These are phyloP conservation scores for Eutreptiella sp. DNA, from an alignment of 208 protist genomes.

Conservation along the genomic window DNA sequence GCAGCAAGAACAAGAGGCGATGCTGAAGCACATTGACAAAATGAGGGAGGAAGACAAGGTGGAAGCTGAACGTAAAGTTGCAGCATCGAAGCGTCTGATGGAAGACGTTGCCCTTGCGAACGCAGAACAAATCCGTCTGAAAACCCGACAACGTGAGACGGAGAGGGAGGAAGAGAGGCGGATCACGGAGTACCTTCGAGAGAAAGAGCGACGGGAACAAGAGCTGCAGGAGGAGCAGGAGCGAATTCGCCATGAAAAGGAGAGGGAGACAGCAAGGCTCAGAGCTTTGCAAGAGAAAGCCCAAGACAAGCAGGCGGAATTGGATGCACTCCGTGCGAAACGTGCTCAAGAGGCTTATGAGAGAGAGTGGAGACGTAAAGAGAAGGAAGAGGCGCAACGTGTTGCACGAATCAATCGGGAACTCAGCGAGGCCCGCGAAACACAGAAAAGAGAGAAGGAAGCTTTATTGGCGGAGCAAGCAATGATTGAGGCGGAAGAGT, in stretches of 20 bases:
- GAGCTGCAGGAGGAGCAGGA: conserved; percentile 71
- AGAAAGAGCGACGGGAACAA: conserved; percentile 74
- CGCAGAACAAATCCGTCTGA: conserved; percentile 81
- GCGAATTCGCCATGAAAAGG: conserved; percentile 67
- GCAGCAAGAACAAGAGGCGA: conserved; percentile 83
- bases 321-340: conserved; percentile 78
- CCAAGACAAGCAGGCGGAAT: conserved; percentile 77
- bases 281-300: conserved; percentile 73
- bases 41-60: conserved; percentile 74
- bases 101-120: conserved; percentile 83
- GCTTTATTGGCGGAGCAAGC: conserved; percentile 49
- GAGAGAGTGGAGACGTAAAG: conserved; percentile 66
- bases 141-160: conserved; percentile 62
- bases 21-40: conserved; percentile 72
- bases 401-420: conserved; percentile 58
- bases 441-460: conserved; percentile 71
- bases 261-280: conserved; percentile 74
- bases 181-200: conserved; percentile 71
- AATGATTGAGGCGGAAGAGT: conserved; percentile 61
- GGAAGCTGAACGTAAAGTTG: conserved; percentile 66
- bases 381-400: conserved; percentile 57
- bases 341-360: conserved; percentile 74
- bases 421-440: conserved; percentile 55
- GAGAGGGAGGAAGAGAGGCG: conserved; percentile 70
- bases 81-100: conserved; percentile 64